A percentile compares a stretch with the other conserved stretches of the same genome.
Evolutionary conservation across 2,329 filamentous ascomycete genomes (phyloP).

Genomic region (Domatiomyces catenatus): DNA sequence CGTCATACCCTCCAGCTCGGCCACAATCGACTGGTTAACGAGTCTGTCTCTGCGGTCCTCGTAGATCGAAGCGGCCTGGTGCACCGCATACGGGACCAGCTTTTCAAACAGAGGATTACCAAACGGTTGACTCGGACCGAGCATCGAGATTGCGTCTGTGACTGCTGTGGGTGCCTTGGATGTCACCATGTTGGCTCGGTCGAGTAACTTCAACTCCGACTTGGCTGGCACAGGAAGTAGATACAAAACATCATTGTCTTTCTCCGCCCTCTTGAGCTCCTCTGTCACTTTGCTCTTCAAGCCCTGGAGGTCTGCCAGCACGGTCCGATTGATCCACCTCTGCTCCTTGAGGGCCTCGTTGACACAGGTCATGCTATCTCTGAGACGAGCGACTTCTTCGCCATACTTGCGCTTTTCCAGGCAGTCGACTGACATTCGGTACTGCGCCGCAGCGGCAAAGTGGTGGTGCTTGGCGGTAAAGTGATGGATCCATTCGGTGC

Average conservation of each 20-base stretch:
- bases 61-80: slow-evolving; percentile 89
- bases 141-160: slow-evolving; percentile 58
- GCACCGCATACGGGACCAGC: slow-evolving; percentile 87
- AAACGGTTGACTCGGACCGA: slow-evolving; percentile 67
- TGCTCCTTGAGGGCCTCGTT: slow-evolving; percentile 76
- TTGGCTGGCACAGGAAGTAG: slow-evolving; percentile 73
- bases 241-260: slow-evolving; percentile 94
- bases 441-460: slow-evolving; percentile 90
- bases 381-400: slow-evolving; percentile 77
- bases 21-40: slow-evolving; percentile 74
- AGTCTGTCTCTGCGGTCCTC: slow-evolving; percentile 80
- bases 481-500: slow-evolving; percentile 93
- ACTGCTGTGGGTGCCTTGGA: slow-evolving; percentile 68
- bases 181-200: slow-evolving; percentile 76
- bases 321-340: slow-evolving; percentile 64
- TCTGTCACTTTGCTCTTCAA: slow-evolving; percentile 71
- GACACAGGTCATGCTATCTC: slow-evolving; percentile 67
- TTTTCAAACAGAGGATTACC: slow-evolving; percentile 77
- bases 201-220: slow-evolving; percentile 68
- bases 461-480: slow-evolving; percentile 95
- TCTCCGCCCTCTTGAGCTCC: slow-evolving; percentile 75
- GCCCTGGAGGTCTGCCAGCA: slow-evolving; percentile 66
- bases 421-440: slow-evolving; percentile 75
- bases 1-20: slow-evolving; percentile 68
- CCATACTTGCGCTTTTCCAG: slow-evolving; percentile 89